Percentiles rank a stretch among this genome's conserved stretches.
Evolutionary conservation across 352 stramenopile genomes (phyloP).

Genomic region (Globisporangium perplexum): DNA sequence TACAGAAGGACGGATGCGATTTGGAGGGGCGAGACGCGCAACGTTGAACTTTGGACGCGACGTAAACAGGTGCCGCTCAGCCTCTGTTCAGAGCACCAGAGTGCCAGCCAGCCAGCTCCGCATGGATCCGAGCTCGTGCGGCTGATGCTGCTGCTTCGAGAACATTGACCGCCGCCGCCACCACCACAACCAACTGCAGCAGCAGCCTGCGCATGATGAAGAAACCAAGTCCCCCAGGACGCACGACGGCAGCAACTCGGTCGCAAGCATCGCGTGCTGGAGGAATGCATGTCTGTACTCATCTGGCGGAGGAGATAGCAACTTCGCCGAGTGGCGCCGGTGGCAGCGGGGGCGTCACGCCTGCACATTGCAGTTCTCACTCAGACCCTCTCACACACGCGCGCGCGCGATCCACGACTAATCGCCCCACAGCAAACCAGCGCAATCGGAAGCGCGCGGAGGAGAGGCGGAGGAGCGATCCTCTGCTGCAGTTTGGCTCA

Average conservation of each 20-base stretch:
- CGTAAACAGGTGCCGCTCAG: slow-evolving; percentile 1
- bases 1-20: no score
- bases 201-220: no score
- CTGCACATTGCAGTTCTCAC: background rate
- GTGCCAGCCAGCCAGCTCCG: no score
- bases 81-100: no score
- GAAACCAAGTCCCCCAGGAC: no score
- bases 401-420: background rate
- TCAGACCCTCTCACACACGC: background rate
- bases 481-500: no score
- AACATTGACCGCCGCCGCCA: background rate
- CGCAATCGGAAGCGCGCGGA: background rate
- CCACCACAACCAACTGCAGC: background rate
- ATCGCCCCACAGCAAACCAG: background rate
- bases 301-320: background rate
- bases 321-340: background rate
- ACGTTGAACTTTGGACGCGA: background rate
- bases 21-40: background rate
- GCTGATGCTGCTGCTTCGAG: slow-evolving; percentile 1
- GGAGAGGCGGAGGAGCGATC: background rate
- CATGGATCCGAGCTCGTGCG: background rate
- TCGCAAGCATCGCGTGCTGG: no score
- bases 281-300: background rate
- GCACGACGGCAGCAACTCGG: no score
- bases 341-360: background rate